Base-by-base conservation (phyloP, 805 yeast species). In the Saccharomycopsis sp. region DNA sequence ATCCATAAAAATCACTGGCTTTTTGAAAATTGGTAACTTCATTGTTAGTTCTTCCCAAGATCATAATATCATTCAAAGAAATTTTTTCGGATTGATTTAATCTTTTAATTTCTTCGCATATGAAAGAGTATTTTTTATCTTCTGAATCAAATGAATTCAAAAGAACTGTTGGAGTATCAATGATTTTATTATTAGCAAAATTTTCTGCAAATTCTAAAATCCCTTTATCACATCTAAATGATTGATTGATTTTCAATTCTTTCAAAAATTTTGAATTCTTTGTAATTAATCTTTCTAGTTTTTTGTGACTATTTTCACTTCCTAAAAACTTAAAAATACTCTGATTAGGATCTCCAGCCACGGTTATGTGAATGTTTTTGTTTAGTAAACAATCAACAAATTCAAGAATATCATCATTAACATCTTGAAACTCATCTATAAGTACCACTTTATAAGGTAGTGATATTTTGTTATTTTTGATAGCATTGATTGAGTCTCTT, bases 351-450 rank as follows among this genome's bases (percentile, higher is more conserved):
- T 82, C 89, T 1, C 88, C 88, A 3, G 86, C 79, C 15, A 81
- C 55, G 1, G 79, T 69, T 27, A 82, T 51, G 53, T 81, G 87
- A 39, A 71, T 66, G 5, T 43, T 44, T 0, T 65, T 47, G 12
- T 28, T 31, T 5, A 35, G 19, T 8, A 10, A 13, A 35, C 14
- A 20, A 32, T 27, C 28, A 2, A 72, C 57, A 1, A 62, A 52
- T 3, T 55, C 52, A 78, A 72, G 50, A 17, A 79, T 57, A 8
- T 62, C 63, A 0, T 70, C 68, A 46, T 76, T 72, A 53, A 80
- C 64, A 55, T 82, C 89, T 53, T 82, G 89, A 51, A 76, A 77
- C 53, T 82, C 89, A 58, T 82, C 89, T 10, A 81, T 75, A 1
- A 82, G 55, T 0, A 78, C 63, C 2, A 65, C 60, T 37, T 64